A percentile compares a stretch with the other conserved stretches of the same genome.
These are phyloP conservation scores for Ophiognomonia clavigignenti-juglandacearum DNA, from an alignment of 2,329 filamentous ascomycete species.

Conservation along the genomic window DNA sequence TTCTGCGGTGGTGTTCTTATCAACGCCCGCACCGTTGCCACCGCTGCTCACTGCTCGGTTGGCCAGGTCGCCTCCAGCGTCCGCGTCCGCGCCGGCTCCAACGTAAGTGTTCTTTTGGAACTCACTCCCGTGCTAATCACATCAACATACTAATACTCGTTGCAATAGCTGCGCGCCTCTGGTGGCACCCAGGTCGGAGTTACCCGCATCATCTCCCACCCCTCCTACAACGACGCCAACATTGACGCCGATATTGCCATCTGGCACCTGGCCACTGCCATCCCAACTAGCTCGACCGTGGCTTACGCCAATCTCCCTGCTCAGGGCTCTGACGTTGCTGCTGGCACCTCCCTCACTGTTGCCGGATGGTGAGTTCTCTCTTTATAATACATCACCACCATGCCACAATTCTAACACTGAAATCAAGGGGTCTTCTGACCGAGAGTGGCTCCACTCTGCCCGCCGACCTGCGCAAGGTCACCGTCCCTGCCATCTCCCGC, in stretches of 20 bases:
- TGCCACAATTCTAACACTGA: too few relatives aligned
- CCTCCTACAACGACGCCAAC: slow-evolving; percentile 18
- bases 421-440: slow-evolving; percentile 21
- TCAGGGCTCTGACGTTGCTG: slow-evolving; percentile 22
- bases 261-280: slow-evolving; percentile 23
- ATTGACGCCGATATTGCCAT: slow-evolving; percentile 26
- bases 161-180: slow-evolving; percentile 18
- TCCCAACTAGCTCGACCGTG: slow-evolving; percentile 20
- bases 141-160: neutral
- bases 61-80: slow-evolving; percentile 16
- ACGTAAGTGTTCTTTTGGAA: slow-evolving; percentile 1
- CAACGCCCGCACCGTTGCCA: slow-evolving; percentile 27
- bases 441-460: slow-evolving; percentile 16
- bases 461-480: slow-evolving; percentile 24
- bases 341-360: slow-evolving; percentile 18
- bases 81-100: slow-evolving; percentile 24
- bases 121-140: too few relatives aligned
- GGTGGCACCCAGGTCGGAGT: slow-evolving; percentile 23
- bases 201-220: slow-evolving; percentile 21
- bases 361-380: slow-evolving; percentile 25
- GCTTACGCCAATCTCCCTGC: slow-evolving; percentile 22
- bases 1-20: slow-evolving; percentile 27
- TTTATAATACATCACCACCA: neutral
- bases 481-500: slow-evolving; percentile 25
- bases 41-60: slow-evolving; percentile 26